Evolutionary conservation across 225 moss, liverwort and hornwort genomes (phyloP).

Genomic region (Neckera pumila): DNA sequence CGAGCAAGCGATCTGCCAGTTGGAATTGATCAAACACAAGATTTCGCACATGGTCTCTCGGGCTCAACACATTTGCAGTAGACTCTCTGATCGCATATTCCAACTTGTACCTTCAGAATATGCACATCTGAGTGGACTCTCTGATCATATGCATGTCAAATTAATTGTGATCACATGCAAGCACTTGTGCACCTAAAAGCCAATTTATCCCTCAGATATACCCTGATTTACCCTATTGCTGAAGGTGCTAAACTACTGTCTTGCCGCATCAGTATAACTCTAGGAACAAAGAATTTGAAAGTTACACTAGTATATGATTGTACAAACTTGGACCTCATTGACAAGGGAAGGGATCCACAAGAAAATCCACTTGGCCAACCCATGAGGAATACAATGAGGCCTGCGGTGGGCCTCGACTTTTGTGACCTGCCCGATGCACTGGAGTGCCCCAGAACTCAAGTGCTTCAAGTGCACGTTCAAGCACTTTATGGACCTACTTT

Average conservation of each 20-base stretch:
- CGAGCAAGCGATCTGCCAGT: background rate
- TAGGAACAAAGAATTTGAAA: too few species aligned
- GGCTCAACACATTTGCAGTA: too few species aligned
- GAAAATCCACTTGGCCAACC: too few species aligned
- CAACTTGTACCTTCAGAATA: background rate
- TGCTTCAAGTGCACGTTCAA: too few species aligned
- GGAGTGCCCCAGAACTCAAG: too few species aligned
- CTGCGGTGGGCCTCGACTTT: too few species aligned
- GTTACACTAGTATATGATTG: too few species aligned
- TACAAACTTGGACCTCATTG: too few species aligned
- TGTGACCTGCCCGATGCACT: too few species aligned
- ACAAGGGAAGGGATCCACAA: too few species aligned
- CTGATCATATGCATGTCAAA: background rate
- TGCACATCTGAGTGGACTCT: background rate
- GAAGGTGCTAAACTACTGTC: background rate
- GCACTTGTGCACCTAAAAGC: background rate
- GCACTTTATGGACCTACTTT: too few species aligned
- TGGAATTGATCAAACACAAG: background rate
- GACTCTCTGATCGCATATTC: background rate
- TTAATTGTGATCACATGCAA: background rate
- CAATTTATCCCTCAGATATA: background rate
- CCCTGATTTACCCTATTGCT: background rate
- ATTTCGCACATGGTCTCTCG: background rate
- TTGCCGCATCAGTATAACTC: background rate
- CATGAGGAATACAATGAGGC: too few species aligned